These are phyloP conservation scores for Fistulinella prunicolor DNA, from an alignment of 768 basidiomycete species.

Conservation along the genomic window DNA sequence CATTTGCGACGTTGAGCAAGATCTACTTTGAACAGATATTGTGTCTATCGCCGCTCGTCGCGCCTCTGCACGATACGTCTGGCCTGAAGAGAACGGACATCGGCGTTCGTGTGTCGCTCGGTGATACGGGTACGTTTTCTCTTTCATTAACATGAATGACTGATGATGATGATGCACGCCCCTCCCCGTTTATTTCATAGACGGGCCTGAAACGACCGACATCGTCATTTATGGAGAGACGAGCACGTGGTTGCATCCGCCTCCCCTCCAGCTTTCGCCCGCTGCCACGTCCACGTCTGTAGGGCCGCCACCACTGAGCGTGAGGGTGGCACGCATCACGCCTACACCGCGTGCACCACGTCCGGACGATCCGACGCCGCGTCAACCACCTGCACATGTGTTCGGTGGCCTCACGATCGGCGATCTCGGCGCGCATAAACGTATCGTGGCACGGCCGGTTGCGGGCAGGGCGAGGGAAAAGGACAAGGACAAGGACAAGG, in stretches of 20 bases:
- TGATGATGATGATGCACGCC: neutral
- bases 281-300: constrained; percentile 19
- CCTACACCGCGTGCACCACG: constrained; percentile 47
- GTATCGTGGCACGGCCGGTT: constrained; percentile 16
- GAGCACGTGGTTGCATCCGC: constrained; percentile 10
- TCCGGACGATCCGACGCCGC: constrained; percentile 79
- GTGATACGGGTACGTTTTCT: constrained; percentile 52
- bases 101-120: constrained; percentile 67
- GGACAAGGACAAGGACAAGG: constrained; percentile 14
- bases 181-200: too few species aligned
- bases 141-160: neutral
- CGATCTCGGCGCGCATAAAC: constrained; percentile 20
- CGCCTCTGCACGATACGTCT: constrained; percentile 19
- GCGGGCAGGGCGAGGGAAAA: constrained; percentile 23
- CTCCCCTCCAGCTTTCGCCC: constrained; percentile 8
- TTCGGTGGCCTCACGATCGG: constrained; percentile 6
- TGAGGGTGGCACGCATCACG: constrained; percentile 59
- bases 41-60: constrained; percentile 44
- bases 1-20: constrained; percentile 54
- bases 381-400: constrained; percentile 51
- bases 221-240: constrained; percentile 54
- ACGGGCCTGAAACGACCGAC: constrained; percentile 67
- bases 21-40: constrained; percentile 72
- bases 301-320: constrained; percentile 26
- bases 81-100: constrained; percentile 39